Conservation (phyloP, 768 basidiomycete species). For the Boletus coccyginus region DNA sequence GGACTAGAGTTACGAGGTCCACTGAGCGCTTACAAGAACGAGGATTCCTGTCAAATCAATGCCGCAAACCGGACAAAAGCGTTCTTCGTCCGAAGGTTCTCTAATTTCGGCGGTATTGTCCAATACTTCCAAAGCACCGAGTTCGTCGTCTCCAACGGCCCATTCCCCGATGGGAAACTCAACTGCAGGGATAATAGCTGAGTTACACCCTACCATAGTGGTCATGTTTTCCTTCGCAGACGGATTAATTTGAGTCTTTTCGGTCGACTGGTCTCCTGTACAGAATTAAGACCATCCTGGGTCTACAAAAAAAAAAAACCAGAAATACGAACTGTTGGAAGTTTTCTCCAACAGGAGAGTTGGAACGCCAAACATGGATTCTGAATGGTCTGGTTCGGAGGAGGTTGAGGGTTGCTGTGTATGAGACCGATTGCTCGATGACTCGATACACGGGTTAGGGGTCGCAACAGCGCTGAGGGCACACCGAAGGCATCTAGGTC, state of each 20-base stretch:
- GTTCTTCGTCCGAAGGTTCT: background rate
- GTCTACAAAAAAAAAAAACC: background rate
- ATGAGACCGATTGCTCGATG: background rate
- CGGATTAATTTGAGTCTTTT: background rate
- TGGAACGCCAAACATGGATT: constrained; percentile 19
- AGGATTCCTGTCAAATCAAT: constrained; percentile 6
- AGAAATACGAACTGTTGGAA: constrained; percentile 12
- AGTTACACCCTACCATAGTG: background rate
- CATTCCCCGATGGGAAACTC: constrained; percentile 49
- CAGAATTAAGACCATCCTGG: background rate
- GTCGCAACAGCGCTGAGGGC: constrained; percentile 26
- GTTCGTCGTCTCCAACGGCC: constrained; percentile 74
- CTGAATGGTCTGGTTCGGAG: background rate
- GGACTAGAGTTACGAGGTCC: background rate
- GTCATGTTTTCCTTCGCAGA: background rate
- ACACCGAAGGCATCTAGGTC: constrained; percentile 18
- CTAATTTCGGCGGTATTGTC: constrained; percentile 23
- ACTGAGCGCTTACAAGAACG: constrained; percentile 18
- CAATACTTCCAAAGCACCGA: constrained; percentile 32
- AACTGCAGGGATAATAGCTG: background rate
- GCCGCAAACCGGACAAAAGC: constrained; percentile 28
- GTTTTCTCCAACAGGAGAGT: constrained; percentile 11
- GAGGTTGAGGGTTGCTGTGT: background rate
- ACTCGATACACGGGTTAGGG: background rate
- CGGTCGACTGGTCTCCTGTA: constrained; percentile 1